Base-by-base conservation (phyloP, 169 alveolate genomes). In the Plasmodium berghei region DNA sequence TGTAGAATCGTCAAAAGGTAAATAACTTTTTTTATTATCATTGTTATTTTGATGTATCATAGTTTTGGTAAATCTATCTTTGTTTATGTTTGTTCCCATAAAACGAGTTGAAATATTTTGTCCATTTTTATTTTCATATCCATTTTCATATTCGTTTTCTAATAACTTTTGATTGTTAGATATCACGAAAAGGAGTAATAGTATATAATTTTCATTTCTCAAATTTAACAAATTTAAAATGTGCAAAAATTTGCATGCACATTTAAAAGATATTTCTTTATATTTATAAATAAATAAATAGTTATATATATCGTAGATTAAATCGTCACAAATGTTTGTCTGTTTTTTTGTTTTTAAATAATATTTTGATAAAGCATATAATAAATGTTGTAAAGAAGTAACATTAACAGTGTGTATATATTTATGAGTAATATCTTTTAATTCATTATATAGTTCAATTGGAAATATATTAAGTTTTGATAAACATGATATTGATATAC, bases 401-500 rank as follows among this genome's bases (percentile, higher is more conserved):
- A 80, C 61, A 48, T 80, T 80, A 0, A 80, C 90, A 46, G 73
- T 80, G 42, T 80, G 22, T 24, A 80, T 80, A 48, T 80, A 80
- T 55, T 67, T 80, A 56, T 67, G 67, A 5, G 85, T 80, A 14
- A 80, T 63, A 28, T 70, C 75, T 66, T 24, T 66, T 16, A 80
- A 59, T 55, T 80, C 90, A 18, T 80, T 83, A 56, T 80, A 80
- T 67, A 80, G 26, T 67, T 80, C 85, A 28, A 26, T 28, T 2
- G 90, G 90, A 1, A 66, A 80, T 18, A 80, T 80, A 34, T 80
- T 80, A 40, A 80, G 54, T 56, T 54, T 80, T 12, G 90, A 64
- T 9, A 80, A 58, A n/a, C 90, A 80, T 1, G 90, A 80, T 20
- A 80, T 67, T 6, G 90, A 80, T 22, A 80, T 80, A 62, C 90